Conservation (phyloP, 345 rosid species). For the Acer campestre region DNA sequence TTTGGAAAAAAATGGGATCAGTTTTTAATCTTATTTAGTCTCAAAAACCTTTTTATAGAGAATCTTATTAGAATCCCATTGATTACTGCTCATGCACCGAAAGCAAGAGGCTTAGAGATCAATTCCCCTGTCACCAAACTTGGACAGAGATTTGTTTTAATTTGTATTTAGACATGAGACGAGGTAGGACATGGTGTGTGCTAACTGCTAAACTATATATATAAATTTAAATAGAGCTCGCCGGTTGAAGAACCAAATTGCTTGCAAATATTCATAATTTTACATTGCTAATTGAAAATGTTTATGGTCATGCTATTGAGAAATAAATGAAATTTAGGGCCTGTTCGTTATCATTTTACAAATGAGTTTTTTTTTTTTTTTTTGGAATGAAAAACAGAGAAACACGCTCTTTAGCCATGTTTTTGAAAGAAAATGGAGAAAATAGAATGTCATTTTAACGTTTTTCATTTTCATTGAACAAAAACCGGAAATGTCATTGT, state of each 20-base stretch:
- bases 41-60: neutral
- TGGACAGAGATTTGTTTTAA: neutral
- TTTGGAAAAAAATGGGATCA: neutral
- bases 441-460: too few species aligned
- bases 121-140: too few species aligned
- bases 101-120: neutral
- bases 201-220: too few species aligned
- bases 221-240: neutral
- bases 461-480: too few species aligned
- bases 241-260: neutral
- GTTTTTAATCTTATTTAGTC: neutral
- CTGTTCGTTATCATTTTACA: too few species aligned
- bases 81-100: too few species aligned
- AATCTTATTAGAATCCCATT: neutral
- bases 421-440: too few species aligned
- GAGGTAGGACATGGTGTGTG: neutral
- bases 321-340: neutral
- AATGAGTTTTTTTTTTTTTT: too few species aligned
- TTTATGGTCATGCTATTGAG: neutral
- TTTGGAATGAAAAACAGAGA: too few species aligned
- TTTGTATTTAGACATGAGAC: neutral
- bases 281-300: neutral
- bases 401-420: too few species aligned
- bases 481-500: too few species aligned
- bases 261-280: neutral